Base-by-base conservation (phyloP, 768 basidiomycete genomes). In the Pulveroboletus frians region DNA sequence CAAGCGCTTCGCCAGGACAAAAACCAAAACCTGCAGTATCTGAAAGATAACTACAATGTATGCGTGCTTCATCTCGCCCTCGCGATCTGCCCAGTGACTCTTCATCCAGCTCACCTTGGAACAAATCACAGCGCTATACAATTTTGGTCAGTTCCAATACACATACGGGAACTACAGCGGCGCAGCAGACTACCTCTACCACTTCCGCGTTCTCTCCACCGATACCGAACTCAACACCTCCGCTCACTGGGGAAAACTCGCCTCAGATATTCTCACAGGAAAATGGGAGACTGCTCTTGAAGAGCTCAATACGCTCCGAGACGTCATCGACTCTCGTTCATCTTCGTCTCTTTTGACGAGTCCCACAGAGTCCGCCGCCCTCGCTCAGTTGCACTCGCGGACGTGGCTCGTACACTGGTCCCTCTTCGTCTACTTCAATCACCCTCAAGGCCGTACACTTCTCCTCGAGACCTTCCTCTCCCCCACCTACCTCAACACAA, bases 331-430 rank as follows among this genome's bases (percentile, higher is more conserved):
- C 68, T 81, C 87, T 5, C 81, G 89, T 21, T 73, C 81, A 6
- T 71, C 83, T 1, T 68, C 80, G 15, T 71, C 78, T 4, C 66
- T 77, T 23, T 66, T 78, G 49, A 64, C 74, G 29, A 71, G 60
- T 45, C 56, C 76, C 9, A 58, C 76, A 18, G 73, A 83, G 41
- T 79, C 84, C 34, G 84, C 85, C n/a, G 83, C 87, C 0, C 78
- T 94, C 26, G 77, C 81, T 32, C 92, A 96, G 62, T 77, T 99
- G 27, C 93, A 97, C 69, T 90, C 92, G 3, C 83, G 96, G 50
- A 91, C 93, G 17, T 97, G 95, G 93, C 80, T 95, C 52, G 83
- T 91, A 7, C 96, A 98, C 71, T 99, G 95, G 96, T 90, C 88
- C 1, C 83, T 99, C 42, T 98, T 97, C 68, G 92, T 97, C 48